A percentile compares a stretch with the other conserved stretches of the same genome.
phyloP scores from a whole-genome alignment of 208 protist genomes.

The Leishmania major region DNA sequence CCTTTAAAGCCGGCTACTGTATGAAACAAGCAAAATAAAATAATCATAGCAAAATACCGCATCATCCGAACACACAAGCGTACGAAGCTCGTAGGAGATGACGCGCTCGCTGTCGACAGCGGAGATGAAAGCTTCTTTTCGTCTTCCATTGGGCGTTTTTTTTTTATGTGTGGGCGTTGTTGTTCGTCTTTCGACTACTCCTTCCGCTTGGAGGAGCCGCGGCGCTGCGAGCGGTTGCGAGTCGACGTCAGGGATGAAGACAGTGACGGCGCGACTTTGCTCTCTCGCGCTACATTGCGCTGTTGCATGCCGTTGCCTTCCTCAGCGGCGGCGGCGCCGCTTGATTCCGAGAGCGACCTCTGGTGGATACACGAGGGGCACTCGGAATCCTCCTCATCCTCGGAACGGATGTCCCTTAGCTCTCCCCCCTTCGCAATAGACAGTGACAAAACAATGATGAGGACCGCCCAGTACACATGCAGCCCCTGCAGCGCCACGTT shows the following conservation, averaged over 20 bases:
- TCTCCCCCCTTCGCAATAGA: conserved; percentile 30
- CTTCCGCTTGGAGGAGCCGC: conserved; percentile 1
- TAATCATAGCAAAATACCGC: neutral
- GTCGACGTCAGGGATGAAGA: neutral
- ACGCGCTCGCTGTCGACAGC: neutral
- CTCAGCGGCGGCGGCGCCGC: conserved; percentile 6
- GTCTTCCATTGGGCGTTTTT: too few species aligned
- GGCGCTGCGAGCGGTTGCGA: conserved; percentile 6
- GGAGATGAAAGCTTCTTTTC: neutral
- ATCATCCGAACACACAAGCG: neutral
- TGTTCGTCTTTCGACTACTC: neutral
- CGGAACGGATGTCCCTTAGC: conserved; percentile 66
- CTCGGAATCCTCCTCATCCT: conserved; percentile 41
- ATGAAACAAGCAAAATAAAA: neutral
- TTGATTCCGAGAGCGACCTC: conserved; percentile 9
- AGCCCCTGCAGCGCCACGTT: conserved; percentile 65
- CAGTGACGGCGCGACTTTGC: neutral
- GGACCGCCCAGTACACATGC: conserved; percentile 66
- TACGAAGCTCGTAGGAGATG: neutral
- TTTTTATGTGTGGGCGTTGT: too few species aligned
- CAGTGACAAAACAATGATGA: conserved; percentile 55
- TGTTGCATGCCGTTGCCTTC: neutral
- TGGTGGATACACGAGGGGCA: conserved; percentile 22
- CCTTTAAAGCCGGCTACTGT: neutral
- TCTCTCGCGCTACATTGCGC: neutral